Base-by-base conservation (phyloP, 2,329 filamentous ascomycete species). In the Atkinsonella texensis region DNA sequence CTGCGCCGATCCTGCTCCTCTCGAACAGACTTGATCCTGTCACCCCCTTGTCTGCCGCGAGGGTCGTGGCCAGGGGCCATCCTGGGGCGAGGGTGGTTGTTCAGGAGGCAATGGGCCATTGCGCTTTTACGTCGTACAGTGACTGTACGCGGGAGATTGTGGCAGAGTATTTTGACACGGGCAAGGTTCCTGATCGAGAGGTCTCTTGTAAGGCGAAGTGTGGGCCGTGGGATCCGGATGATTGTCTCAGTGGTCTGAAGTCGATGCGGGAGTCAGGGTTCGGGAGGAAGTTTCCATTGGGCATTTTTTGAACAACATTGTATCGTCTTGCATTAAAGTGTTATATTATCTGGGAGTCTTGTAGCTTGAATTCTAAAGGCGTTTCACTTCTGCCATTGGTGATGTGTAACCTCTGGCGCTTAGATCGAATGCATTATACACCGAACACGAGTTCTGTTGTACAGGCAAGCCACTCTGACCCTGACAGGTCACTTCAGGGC, bases 1-100 rank as follows among this genome's bases (percentile, higher is more conserved):
- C 61, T 0, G 68, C 68, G 4, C 73, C 74, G 4, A 54, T 75
- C 28, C 58, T 76, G 31, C 74, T 74, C 57, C 54, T 75, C 3
- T 64, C 67, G 11, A 71, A 69, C 50, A 55, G 63, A 6, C 63
- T 69, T 7, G 73, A 76, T 51, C 74, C 74, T 12, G 69, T 74
- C 11, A 76, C 74, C 28, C 74, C 74, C 5, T 55, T 70, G 39
- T n/a, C 39, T 5, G 33, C 50, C 4, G 56, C 56, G 9, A 42
- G 53, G 3, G 15, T 28, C 38, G 58, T 58, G 56, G 49, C 57
- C 13, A 46, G 11, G 35, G 15, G 18, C 1, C 57, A 63, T 40
- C 57, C 57, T 1, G 59, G 59, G 8, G 57, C 61, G 0, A 52
- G 52, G 9, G 50, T 63, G 4, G 51, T 62, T 4, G 48, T 61